A percentile compares a stretch with the other conserved stretches of the same genome.
Evolutionary conservation across 2,329 filamentous ascomycete species (phyloP).

Genomic region (Cordyceps fumosorosea): DNA sequence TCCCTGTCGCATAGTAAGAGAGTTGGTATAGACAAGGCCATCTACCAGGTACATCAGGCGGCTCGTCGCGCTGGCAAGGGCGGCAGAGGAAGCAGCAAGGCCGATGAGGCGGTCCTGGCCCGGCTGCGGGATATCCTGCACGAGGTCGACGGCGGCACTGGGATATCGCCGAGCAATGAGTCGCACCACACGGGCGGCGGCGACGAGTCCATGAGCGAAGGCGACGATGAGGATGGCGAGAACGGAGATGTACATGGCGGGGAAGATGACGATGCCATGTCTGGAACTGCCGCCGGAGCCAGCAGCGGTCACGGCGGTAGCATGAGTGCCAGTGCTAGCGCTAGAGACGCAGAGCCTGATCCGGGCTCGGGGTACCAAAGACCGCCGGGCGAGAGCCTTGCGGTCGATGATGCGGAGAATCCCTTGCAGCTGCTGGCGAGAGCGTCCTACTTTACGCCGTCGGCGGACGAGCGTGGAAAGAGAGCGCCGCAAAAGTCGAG

Average conservation of each 20-base stretch:
- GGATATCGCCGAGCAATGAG: conserved; percentile 17
- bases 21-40: conserved; percentile 65
- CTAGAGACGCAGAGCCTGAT: not conserved
- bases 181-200: conserved; percentile 2
- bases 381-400: conserved; percentile 43
- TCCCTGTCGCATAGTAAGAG: conserved; percentile 54
- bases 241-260: conserved; percentile 22
- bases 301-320: not conserved
- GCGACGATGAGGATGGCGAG: conserved; percentile 21
- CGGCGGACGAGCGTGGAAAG: conserved; percentile 29
- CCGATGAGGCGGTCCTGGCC: conserved; percentile 40
- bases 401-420: conserved; percentile 68
- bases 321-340: not conserved
- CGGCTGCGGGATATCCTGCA: conserved; percentile 36
- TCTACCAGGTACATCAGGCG: conserved; percentile 68
- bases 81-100: conserved; percentile 28
- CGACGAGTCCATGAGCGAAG: conserved; percentile 21
- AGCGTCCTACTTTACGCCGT: conserved; percentile 61
- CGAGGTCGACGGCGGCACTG: conserved; percentile 14
- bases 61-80: conserved; percentile 41
- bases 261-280: conserved; percentile 16
- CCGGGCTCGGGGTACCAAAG: not conserved
- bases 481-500: conserved; percentile 21
- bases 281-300: conserved; percentile 1
- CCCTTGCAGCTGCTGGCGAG: conserved; percentile 66